These are phyloP conservation scores for Echeveria elegans DNA, from an alignment of 164 flowering plant species.

Conservation along the genomic window DNA sequence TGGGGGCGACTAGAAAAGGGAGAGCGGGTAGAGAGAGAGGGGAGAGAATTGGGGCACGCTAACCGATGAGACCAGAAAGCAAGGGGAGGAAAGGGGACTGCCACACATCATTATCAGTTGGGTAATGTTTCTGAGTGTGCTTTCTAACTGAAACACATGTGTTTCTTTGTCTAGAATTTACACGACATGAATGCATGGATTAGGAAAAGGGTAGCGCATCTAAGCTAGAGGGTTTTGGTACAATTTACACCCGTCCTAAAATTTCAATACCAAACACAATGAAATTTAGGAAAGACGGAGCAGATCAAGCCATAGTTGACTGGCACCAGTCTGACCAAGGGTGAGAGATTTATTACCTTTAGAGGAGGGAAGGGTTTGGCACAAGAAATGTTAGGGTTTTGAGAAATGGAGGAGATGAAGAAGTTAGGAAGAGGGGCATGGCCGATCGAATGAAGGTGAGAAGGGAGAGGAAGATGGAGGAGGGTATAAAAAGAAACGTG, in stretches of 20 bases:
- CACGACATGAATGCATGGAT: neutral
- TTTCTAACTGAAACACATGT: conserved; percentile 6
- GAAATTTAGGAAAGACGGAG: neutral
- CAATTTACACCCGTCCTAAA: neutral
- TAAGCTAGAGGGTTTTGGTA: neutral
- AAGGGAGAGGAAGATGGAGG: neutral
- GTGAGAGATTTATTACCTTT: neutral
- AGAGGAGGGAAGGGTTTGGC: neutral
- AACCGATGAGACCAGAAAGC: neutral
- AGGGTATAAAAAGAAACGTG: neutral
- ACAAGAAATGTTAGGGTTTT: neutral
- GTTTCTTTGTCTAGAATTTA: conserved; percentile 3
- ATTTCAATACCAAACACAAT: neutral
- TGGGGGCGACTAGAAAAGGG: neutral
- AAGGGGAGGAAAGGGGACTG: neutral
- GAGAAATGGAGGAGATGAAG: conserved; percentile 4
- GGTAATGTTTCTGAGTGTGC: conserved; percentile 5
- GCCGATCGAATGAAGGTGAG: neutral
- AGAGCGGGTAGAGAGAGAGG: neutral
- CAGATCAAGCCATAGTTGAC: neutral
- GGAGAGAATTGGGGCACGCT: neutral
- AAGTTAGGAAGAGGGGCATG: neutral
- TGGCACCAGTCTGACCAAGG: neutral
- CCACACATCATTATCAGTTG: neutral
- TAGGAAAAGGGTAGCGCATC: neutral